These are phyloP conservation scores for Hexamita inflata DNA, from an alignment of 208 protist genomes.

Conservation along the genomic window DNA sequence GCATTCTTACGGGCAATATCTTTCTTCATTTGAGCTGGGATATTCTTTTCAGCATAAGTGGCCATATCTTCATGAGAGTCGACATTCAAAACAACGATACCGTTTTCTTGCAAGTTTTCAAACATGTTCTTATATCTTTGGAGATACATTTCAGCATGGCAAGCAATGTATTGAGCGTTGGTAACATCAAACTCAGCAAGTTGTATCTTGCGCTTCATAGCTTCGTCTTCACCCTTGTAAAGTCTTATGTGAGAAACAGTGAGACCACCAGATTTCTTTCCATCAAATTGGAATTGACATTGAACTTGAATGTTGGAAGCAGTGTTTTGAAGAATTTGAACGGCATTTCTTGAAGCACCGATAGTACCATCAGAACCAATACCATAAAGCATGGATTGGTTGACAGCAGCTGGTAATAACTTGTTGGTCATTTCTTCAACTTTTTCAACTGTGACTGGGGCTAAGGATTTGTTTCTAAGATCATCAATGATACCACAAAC, in stretches of 20 bases:
- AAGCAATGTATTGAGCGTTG: conserved; percentile 54
- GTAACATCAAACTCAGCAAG: conserved; percentile 49
- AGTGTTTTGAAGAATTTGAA: conserved; percentile 52
- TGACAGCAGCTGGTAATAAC: neutral
- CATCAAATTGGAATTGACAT: conserved; percentile 57
- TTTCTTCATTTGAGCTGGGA: conserved; percentile 47
- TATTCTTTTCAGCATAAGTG: conserved; percentile 24
- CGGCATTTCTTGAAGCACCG: conserved; percentile 54
- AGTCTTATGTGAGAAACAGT: conserved; percentile 57
- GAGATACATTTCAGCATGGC: conserved; percentile 51
- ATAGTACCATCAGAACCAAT: conserved; percentile 59
- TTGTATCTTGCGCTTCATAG: conserved; percentile 34
- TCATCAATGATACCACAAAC: conserved; percentile 57
- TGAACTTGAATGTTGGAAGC: conserved; percentile 44
- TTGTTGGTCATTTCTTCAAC: neutral
- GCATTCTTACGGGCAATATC: conserved; percentile 42
- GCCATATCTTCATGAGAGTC: conserved; percentile 45
- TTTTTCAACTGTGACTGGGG: neutral
- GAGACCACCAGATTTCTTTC: conserved; percentile 53
- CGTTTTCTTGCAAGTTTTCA: neutral
- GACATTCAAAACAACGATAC: neutral
- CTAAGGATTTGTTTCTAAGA: conserved; percentile 40
- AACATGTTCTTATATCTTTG: neutral
- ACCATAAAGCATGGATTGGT: conserved; percentile 47
- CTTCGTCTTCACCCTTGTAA: too few species aligned